Evolutionary conservation across 129 eudicot species (phyloP), one percentile per base, ranked within the genome.

Genomic region (Deinandra increscens): DNA sequence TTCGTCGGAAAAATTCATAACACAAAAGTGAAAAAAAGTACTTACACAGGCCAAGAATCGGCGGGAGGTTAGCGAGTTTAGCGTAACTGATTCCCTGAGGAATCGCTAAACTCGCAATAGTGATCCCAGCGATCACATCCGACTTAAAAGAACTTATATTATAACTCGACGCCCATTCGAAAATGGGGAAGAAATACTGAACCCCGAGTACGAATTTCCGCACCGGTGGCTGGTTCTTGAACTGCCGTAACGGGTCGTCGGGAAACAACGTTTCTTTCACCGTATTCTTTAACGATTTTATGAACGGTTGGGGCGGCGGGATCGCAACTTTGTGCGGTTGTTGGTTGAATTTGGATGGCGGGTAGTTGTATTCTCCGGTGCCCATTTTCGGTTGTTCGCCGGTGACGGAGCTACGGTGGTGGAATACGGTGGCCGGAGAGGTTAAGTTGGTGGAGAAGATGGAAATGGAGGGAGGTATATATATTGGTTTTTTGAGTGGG

Each of bases 11-110:
- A 45, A 45, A 1, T 45, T 13, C 13, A 0, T 3, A 26, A 3
- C 31, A 26, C 31, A 3, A 3, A 1, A 26, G 31, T 3, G 8
- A 20, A 54, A 17, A 66, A 61, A 9, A n/a, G n/a, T n/a, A 73
- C 97, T 85, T 59, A 94, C 99, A 94, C 33, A 94, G 78, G 71
- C 99, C 99, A 39, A 89, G 99, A 60, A 94, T 86, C 0, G 99
- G 99, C 0, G 99, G 99, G 60, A 94, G 82, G 72, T 89, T 89
- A 12, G 97, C 99, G 0, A 94, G 89, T 50, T 85, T 94, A 4
- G 99, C 99, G 9, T 94, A 94, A 53, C 99, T 94, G 3, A 94
- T 94, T 8, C 99, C 99, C 78, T 94, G 99, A 34, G 99, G 99
- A 43, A 94, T 89, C 12, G 99, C 99, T 36, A 94, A 84, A 77